Base-by-base conservation (phyloP, 139 green algal species). In the Parachlorella kessleri region DNA sequence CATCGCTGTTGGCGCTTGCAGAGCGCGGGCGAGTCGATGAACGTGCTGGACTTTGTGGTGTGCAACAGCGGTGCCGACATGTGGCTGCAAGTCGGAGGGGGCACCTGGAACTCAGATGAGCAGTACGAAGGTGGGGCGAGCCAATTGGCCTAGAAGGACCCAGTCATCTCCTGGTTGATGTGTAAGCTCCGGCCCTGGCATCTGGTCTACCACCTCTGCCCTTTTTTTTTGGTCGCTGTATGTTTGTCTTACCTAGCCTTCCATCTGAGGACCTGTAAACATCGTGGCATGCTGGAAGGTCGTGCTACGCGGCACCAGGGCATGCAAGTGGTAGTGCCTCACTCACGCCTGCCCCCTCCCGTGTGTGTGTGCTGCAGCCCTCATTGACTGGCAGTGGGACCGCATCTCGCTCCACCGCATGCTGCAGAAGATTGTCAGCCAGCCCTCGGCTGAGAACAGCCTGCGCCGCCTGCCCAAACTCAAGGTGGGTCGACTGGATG, bases 31-130 rank as follows among this genome's bases (percentile, higher is more conserved):
- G n/a, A n/a, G n/a, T n/a, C n/a, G n/a, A n/a, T n/a, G n/a, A n/a
- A 83, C 2, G 77, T 64, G 28, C 39, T 95, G 23, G 88, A 93
- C 76, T 90, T 87, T 36, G 73, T 93, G 26, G 85, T 95, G n/a
- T 91, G 86, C 64, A 89, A 91, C 73, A 78, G 73, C 64, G 90
- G 91, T 38, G 90, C 84, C 9, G 91, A 93, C 78, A 86, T 91
- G 75, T 88, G 92, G 85, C 87, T 86, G 41, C 79, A 78, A 41
- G 33, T 64, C 2, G 18, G n/a, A 24, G 72, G 66, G 23, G 72
- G 73, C 9, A n/a, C 67, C 8, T 90, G 88, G 85, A 42, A 78
- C 3, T 73, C 85, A 1, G 90, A 95, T 37, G 83, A 90, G 41
- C 73, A 35, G n/a, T 93, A 90, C 81, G 87, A 93, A 66, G 53